Base-by-base conservation (phyloP, 2,329 filamentous ascomycete species). In the Fusarium tjaetaba region DNA sequence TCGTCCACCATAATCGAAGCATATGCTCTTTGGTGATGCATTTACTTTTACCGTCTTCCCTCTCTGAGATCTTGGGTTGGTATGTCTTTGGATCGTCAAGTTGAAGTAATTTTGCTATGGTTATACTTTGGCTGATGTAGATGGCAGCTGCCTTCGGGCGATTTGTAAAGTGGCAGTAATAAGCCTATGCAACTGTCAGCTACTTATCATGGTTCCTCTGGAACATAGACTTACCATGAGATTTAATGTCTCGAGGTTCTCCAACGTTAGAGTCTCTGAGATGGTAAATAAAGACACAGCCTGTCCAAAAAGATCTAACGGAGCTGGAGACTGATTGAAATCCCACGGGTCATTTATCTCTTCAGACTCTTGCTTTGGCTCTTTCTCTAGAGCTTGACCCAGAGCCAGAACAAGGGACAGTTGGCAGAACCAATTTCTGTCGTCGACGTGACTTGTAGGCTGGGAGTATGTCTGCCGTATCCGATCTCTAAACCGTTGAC, bases 1-100 rank as follows among this genome's bases (percentile, higher is more conserved):
- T 26, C 8, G 60, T 60, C 60, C 52, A 62, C 60, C 52, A 62
- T 7, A 62, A 9, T 5, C 60, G 41, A 22, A 57, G 22, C n/a
- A 41, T 38, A 7, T 62, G 60, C n/a, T 41, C 60, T 20, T 5
- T 41, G 3, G 2, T 4, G 5, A 42, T 13, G 2, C 1, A 0
- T 10, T 6, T 32, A 15, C 4, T 11, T 11, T 34, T 9, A 0
- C 13, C 6, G 5, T 14, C 34, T 28, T 14, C 20, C n/a, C 9
- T 3, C 2, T 7, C 26, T 1, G 8, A 5, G 3, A 6, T 15
- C 2, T 3, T 0, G 1, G 7, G 2, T 7, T 11, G 2, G 5
- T 28, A 26, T 9, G 42, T 26, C 4, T 32, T 4, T 5, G 11
- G 10, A 4, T 32, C 22, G 6, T 48, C 53, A 20, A 60, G 26